Conservation (phyloP, 176 grass and related monocot species). For the Leersia perrieri region DNA sequence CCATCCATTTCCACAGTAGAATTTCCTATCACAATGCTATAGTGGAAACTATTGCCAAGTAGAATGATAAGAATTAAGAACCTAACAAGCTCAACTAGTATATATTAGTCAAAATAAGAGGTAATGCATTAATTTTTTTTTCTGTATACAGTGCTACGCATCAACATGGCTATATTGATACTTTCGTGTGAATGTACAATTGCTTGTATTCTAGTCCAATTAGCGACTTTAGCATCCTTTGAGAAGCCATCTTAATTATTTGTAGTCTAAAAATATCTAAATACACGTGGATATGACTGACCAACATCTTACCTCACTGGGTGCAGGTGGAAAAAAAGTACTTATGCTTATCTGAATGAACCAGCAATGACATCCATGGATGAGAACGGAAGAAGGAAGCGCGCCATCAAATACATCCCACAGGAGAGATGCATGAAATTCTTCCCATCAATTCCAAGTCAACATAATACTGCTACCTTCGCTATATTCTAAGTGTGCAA, state of each 20-base stretch:
- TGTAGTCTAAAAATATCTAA: background rate
- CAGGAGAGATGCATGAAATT: constrained; percentile 39
- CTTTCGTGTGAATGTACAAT: background rate
- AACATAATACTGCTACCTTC: background rate
- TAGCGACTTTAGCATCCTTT: background rate
- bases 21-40: constrained; percentile 8
- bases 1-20: constrained; percentile 18
- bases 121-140: background rate
- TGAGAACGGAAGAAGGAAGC: constrained; percentile 30
- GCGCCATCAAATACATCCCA: constrained; percentile 42
- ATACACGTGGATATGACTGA: constrained; percentile 20
- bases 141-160: background rate
- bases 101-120: background rate
- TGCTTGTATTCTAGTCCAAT: background rate
- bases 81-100: background rate
- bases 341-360: constrained; percentile 82
- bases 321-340: constrained; percentile 84
- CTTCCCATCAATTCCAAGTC: constrained; percentile 10
- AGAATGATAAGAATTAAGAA: background rate
- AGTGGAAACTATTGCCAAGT: background rate
- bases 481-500: constrained; percentile 25
- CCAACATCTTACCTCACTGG: constrained; percentile 29
- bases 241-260: constrained; percentile 15
- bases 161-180: background rate
- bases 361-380: constrained; percentile 58